A percentile compares a stretch with the other conserved stretches of the same genome.
These are phyloP conservation scores for Lasiosphaeriaceae sp. DNA, from an alignment of 495 filamentous ascomycete genomes.

Conservation along the genomic window DNA sequence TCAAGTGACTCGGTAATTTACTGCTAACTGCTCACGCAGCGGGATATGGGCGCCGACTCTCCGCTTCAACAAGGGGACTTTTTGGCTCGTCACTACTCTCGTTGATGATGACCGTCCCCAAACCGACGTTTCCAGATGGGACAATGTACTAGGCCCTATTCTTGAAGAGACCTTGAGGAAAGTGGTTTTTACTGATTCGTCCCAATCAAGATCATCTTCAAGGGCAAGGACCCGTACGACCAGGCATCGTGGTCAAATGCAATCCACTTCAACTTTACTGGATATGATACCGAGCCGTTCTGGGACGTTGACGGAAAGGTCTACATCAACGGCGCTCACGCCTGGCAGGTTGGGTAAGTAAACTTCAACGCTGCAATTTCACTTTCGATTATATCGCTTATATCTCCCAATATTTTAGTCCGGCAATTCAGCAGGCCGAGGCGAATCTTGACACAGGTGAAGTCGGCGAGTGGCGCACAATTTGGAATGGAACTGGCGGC, in stretches of 20 bases:
- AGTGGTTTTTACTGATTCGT: background rate
- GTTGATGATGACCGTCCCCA: slow-evolving; percentile 37
- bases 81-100: slow-evolving; percentile 42
- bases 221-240: slow-evolving; percentile 31
- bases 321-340: slow-evolving; percentile 44
- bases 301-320: slow-evolving; percentile 49
- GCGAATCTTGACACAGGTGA: slow-evolving; percentile 35
- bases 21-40: slow-evolving; percentile 12
- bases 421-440: slow-evolving; percentile 36
- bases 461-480: slow-evolving; percentile 32
- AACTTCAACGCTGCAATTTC: background rate
- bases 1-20: background rate
- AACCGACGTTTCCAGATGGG: slow-evolving; percentile 35
- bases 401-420: slow-evolving; percentile 17
- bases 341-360: slow-evolving; percentile 38
- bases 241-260: slow-evolving; percentile 34
- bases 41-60: slow-evolving; percentile 43
- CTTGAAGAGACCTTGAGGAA: background rate
- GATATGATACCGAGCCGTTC: slow-evolving; percentile 42
- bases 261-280: slow-evolving; percentile 38
- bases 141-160: slow-evolving; percentile 26
- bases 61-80: slow-evolving; percentile 32
- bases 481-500: slow-evolving; percentile 44
- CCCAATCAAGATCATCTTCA: slow-evolving; percentile 34
- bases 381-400: background rate